phyloP scores from a whole-genome alignment of 768 basidiomycete species.

The Sarcodon sp. region DNA sequence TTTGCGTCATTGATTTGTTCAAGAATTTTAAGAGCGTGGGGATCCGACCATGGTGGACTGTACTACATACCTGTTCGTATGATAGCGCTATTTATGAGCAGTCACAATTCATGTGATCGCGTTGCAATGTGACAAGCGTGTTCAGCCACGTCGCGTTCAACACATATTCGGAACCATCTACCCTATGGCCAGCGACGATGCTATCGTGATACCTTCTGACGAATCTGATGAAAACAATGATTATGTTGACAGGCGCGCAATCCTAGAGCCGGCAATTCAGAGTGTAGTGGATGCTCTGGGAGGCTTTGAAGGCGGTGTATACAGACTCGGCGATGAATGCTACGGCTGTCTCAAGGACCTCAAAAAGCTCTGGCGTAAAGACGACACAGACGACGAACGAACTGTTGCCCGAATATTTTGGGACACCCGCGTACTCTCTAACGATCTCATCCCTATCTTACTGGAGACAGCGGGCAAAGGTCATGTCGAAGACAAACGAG shows the following conservation, averaged over 20 bases:
- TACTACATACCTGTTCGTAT: too few relatives aligned
- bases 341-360: conserved; percentile 83
- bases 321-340: conserved; percentile 75
- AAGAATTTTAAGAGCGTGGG: too few relatives aligned
- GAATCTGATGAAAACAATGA: conserved; percentile 15
- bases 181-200: conserved; percentile 14
- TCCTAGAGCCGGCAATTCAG: conserved; percentile 56
- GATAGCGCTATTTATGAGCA: too few relatives aligned
- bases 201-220: conserved; percentile 14
- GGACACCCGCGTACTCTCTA: conserved; percentile 74
- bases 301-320: conserved; percentile 51
- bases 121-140: too few relatives aligned
- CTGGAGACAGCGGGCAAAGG: conserved; percentile 71
- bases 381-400: conserved; percentile 93
- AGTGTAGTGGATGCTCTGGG: conserved; percentile 75
- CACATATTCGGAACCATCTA: too few relatives aligned
- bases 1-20: background rate
- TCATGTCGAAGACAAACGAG: conserved; percentile 68
- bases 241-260: conserved; percentile 27
- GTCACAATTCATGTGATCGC: too few relatives aligned
- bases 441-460: conserved; percentile 82
- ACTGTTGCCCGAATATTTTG: conserved; percentile 91
- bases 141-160: too few relatives aligned
- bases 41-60: too few relatives aligned
- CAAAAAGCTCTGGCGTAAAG: conserved; percentile 91